Evolutionary conservation across 2,329 filamentous ascomycete species (phyloP).

Genomic region (Aureobasidium sp.): DNA sequence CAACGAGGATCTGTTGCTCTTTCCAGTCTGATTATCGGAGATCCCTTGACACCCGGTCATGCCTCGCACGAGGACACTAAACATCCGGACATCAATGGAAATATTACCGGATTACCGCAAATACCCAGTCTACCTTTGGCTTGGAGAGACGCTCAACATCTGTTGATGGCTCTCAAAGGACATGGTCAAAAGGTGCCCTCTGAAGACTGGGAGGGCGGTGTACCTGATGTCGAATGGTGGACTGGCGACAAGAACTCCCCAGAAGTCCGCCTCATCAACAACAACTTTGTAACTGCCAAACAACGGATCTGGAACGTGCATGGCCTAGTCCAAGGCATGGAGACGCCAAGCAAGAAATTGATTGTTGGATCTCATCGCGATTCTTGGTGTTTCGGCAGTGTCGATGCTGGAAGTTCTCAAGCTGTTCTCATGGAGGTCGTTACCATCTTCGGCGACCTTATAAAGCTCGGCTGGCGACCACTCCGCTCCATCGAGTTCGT

Average conservation of each 20-base stretch:
- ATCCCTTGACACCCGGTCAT: conserved; percentile 86
- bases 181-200: conserved; percentile 60
- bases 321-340: conserved; percentile 72
- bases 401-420: conserved; percentile 78
- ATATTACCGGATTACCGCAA: conserved; percentile 56
- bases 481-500: conserved; percentile 94
- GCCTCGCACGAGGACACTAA: conserved; percentile 59
- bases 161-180: conserved; percentile 68
- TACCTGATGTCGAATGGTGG: conserved; percentile 78
- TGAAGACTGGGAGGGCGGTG: conserved; percentile 65
- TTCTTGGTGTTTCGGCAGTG: conserved; percentile 81
- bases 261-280: conserved; percentile 70
- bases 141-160: conserved; percentile 76
- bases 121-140: conserved; percentile 88
- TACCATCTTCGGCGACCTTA: conserved; percentile 72
- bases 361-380: conserved; percentile 92
- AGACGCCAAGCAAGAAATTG: conserved; percentile 73
- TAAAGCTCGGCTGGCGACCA: conserved; percentile 73
- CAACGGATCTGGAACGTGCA: conserved; percentile 91
- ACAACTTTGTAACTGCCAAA: conserved; percentile 73
- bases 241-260: conserved; percentile 68
- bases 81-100: conserved; percentile 54
- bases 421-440: conserved; percentile 86
- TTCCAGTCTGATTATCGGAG: conserved; percentile 75
- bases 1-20: conserved; percentile 75